A percentile compares a stretch with the other conserved stretches of the same genome.
Conservation (phyloP, 2,329 filamentous ascomycete genomes). For the Sclerotinia sclerotiorum region DNA sequence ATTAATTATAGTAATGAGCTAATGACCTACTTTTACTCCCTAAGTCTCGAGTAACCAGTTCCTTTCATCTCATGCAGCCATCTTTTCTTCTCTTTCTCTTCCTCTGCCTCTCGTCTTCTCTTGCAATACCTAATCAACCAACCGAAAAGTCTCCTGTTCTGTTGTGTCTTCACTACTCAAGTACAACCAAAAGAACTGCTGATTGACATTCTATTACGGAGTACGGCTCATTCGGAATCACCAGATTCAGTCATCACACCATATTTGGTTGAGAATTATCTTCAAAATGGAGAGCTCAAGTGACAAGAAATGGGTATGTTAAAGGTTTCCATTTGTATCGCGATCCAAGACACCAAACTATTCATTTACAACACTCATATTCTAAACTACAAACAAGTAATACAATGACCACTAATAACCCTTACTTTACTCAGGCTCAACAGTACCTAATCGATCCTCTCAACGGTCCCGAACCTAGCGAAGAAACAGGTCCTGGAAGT, state of each 20-base stretch:
- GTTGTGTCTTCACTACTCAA: background rate
- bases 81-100: background rate
- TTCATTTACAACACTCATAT: background rate
- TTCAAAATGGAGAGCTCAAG: slow-evolving; percentile 19
- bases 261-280: background rate
- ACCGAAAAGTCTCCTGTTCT: background rate
- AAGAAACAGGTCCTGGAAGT: slow-evolving; percentile 64
- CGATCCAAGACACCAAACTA: background rate
- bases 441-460: slow-evolving; percentile 70
- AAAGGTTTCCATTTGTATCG: background rate
- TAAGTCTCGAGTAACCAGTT: background rate
- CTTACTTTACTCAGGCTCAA: slow-evolving; percentile 50
- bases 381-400: background rate
- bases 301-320: slow-evolving; percentile 23
- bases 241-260: slow-evolving; percentile 1
- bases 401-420: slow-evolving; percentile 5
- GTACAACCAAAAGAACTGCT: background rate
- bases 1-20: no score
- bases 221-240: background rate
- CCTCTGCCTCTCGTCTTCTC: background rate
- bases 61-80: background rate
- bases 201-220: background rate
- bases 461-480: slow-evolving; percentile 63
- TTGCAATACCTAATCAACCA: background rate
- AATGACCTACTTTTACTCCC: background rate